Conservation (phyloP, 2,329 filamentous ascomycete genomes). For the Polychaeton citri region DNA sequence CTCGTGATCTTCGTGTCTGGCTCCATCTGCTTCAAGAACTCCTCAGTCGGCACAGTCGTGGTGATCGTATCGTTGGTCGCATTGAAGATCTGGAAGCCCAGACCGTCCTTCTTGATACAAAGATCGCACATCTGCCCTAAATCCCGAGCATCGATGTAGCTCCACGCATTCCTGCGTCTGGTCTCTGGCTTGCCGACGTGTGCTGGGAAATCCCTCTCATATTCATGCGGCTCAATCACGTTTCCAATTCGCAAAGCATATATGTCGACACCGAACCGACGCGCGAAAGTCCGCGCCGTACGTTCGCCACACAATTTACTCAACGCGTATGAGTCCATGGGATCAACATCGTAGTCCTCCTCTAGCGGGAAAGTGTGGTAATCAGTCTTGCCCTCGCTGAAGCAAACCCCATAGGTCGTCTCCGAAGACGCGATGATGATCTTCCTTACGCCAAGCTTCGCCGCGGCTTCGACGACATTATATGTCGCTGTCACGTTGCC, state of each 20-base stretch:
- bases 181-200: slow-evolving; percentile 38
- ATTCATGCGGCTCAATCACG: slow-evolving; percentile 49
- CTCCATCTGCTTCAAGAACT: slow-evolving; percentile 38
- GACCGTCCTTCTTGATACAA: slow-evolving; percentile 37
- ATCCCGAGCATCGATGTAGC: slow-evolving; percentile 49
- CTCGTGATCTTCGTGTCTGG: slow-evolving; percentile 40
- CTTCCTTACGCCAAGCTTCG: slow-evolving; percentile 48
- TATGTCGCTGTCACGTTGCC: slow-evolving; percentile 44
- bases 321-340: slow-evolving; percentile 49
- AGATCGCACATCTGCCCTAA: slow-evolving; percentile 48
- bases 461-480: slow-evolving; percentile 51
- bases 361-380: slow-evolving; percentile 46
- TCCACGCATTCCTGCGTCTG: slow-evolving; percentile 47
- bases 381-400: slow-evolving; percentile 44
- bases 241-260: slow-evolving; percentile 49
- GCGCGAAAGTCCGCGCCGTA: slow-evolving; percentile 42
- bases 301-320: slow-evolving; percentile 47
- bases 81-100: slow-evolving; percentile 53
- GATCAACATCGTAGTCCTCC: slow-evolving; percentile 46
- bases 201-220: slow-evolving; percentile 38
- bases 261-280: slow-evolving; percentile 44
- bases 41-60: slow-evolving; percentile 35
- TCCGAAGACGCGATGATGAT: slow-evolving; percentile 48
- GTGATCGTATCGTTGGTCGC: slow-evolving; percentile 51
- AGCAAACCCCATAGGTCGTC: slow-evolving; percentile 49